Conservation (phyloP, 140 eudicot genomes). For the Artemisia princeps region DNA sequence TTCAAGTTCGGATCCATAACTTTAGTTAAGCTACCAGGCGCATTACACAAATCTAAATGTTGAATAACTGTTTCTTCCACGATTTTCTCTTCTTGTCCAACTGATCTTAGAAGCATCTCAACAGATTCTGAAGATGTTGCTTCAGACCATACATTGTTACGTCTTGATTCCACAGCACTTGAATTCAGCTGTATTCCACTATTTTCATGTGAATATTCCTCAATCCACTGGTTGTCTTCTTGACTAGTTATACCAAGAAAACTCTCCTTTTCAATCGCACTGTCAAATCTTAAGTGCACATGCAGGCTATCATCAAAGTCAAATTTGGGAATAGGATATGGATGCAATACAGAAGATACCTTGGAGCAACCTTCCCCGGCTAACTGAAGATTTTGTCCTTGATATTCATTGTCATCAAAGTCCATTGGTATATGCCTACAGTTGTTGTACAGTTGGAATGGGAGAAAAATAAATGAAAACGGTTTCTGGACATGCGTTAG, state of each 20-base stretch:
- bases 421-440: constrained; percentile 42
- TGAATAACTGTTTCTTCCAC: constrained; percentile 37
- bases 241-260: constrained; percentile 83
- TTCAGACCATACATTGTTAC: constrained; percentile 94
- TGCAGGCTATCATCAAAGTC: constrained; percentile 78
- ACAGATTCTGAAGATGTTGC: constrained; percentile 88
- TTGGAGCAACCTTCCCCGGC: constrained; percentile 65
- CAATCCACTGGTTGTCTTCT: constrained; percentile 90
- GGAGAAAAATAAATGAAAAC: too few species aligned
- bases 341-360: constrained; percentile 36
- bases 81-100: constrained; percentile 78
- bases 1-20: constrained; percentile 30
- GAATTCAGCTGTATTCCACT: constrained; percentile 61
- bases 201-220: constrained; percentile 68
- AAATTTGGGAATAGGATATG: constrained; percentile 65
- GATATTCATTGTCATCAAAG: constrained; percentile 65
- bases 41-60: constrained; percentile 34
- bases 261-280: constrained; percentile 76
- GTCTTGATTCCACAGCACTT: constrained; percentile 59
- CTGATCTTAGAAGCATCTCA: constrained; percentile 86
- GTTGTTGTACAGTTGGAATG: too few species aligned
- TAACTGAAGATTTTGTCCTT: constrained; percentile 61
- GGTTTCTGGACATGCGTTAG: too few species aligned
- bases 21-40: constrained; percentile 32
- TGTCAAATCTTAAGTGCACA: constrained; percentile 71